Conservation (phyloP, 768 basidiomycete species). For the Tulasnella sp. region DNA sequence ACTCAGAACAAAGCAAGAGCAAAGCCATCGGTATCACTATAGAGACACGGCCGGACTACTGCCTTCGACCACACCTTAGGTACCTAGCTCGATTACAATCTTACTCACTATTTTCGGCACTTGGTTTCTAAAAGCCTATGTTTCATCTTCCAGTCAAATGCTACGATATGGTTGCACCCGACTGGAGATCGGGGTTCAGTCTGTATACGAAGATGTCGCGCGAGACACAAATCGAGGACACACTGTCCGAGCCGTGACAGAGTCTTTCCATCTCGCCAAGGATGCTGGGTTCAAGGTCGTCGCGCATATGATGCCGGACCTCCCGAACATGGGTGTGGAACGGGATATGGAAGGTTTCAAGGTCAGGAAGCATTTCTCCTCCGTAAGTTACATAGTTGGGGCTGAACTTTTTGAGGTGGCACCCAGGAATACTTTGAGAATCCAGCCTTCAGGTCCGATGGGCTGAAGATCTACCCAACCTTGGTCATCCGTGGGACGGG, state of each 20-base stretch:
- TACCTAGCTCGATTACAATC: constrained; percentile 24
- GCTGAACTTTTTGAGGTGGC: background rate
- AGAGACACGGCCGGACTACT: constrained; percentile 97
- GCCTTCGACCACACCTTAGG: constrained; percentile 92
- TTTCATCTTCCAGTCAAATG: constrained; percentile 65
- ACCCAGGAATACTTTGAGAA: constrained; percentile 94
- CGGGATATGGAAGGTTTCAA: constrained; percentile 98
- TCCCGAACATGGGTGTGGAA: constrained; percentile 95
- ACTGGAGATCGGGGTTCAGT: constrained; percentile 96
- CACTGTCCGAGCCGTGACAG: constrained; percentile 92
- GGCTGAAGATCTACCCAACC: constrained; percentile 96
- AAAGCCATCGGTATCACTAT: constrained; percentile 99
- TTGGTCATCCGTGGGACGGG: constrained; percentile 96
- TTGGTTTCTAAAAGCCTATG: background rate
- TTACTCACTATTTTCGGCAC: background rate
- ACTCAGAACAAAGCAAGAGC: constrained; percentile 93
- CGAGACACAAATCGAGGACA: constrained; percentile 98
- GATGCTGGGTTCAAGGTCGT: constrained; percentile 99
- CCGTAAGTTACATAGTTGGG: too few relatives aligned
- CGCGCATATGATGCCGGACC: constrained; percentile 99
- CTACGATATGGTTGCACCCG: constrained; percentile 97
- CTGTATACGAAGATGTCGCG: constrained; percentile 98
- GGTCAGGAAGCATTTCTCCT: constrained; percentile 24
- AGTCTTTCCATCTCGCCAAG: constrained; percentile 95
- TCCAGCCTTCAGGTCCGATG: constrained; percentile 92